Evolutionary conservation across 768 basidiomycete species (phyloP).

Genomic region (Tephrocybe sp.): DNA sequence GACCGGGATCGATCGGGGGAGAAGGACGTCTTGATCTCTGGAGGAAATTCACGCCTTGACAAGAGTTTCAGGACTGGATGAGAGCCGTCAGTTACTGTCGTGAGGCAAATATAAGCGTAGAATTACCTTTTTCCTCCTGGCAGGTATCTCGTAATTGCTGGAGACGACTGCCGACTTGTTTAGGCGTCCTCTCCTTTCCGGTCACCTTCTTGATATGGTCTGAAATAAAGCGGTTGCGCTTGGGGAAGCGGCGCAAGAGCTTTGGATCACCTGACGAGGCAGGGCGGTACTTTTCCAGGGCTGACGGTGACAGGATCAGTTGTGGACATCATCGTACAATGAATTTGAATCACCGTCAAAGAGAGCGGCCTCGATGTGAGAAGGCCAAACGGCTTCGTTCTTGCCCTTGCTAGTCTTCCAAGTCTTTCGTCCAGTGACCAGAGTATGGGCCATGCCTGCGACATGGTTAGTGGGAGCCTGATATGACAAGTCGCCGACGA

Average conservation of each 20-base stretch:
- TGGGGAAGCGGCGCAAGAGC: conserved; percentile 60
- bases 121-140: conserved; percentile 55
- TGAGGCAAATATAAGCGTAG: background rate
- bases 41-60: conserved; percentile 19
- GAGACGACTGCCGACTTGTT: conserved; percentile 70
- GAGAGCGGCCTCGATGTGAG: conserved; percentile 57
- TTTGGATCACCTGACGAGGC: conserved; percentile 50
- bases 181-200: conserved; percentile 57
- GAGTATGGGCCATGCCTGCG: conserved; percentile 22
- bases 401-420: conserved; percentile 57
- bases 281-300: conserved; percentile 56
- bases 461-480: conserved; percentile 9
- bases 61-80: conserved; percentile 24
- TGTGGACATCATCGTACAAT: background rate
- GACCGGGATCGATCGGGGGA: conserved; percentile 8
- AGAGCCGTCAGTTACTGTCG: background rate
- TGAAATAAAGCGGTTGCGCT: conserved; percentile 66
- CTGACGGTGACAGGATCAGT: conserved; percentile 28
- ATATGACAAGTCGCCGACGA: conserved; percentile 19
- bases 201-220: conserved; percentile 59
- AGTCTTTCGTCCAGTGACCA: conserved; percentile 51
- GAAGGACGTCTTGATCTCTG: conserved; percentile 7
- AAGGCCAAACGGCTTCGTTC: conserved; percentile 63
- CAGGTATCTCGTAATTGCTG: conserved; percentile 68
- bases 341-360: conserved; percentile 48